A percentile compares a stretch with the other conserved stretches of the same genome.
phyloP scores from a whole-genome alignment of 805 yeast genomes.

The Starmerella stigmatis region DNA sequence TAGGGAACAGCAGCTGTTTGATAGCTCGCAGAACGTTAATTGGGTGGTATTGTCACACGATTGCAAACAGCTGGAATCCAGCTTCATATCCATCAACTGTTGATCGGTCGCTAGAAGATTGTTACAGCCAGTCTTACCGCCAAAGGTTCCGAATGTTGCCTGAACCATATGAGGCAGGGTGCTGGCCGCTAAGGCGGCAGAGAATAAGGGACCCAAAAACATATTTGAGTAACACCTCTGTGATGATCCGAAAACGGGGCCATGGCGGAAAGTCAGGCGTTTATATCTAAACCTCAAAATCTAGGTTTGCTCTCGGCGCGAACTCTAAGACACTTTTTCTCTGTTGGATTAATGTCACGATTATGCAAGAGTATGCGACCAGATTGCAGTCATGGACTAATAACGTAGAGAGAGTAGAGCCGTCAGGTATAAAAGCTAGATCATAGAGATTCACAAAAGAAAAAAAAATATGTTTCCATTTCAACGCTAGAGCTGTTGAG shows the following conservation, averaged over 20 bases:
- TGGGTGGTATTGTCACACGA: slow-evolving; percentile 13
- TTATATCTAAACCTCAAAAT: neutral
- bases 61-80: slow-evolving; percentile 13
- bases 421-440: too few relatives aligned
- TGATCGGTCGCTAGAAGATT: neutral
- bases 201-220: neutral
- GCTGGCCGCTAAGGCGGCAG: neutral
- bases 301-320: neutral
- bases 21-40: slow-evolving; percentile 13
- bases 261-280: neutral
- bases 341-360: too few relatives aligned
- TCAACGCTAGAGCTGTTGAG: too few relatives aligned
- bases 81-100: slow-evolving; percentile 7
- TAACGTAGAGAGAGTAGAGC: too few relatives aligned
- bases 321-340: too few relatives aligned
- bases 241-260: neutral
- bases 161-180: neutral
- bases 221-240: neutral
- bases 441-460: too few relatives aligned
- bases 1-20: slow-evolving; percentile 10
- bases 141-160: slow-evolving; percentile 4
- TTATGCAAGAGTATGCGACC: slow-evolving; percentile 2
- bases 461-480: too few relatives aligned
- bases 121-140: slow-evolving; percentile 2
- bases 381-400: slow-evolving; percentile 1